Base-by-base conservation (phyloP, 2,329 filamentous ascomycete species). In the Magnaporthiopsis rhizophila region DNA sequence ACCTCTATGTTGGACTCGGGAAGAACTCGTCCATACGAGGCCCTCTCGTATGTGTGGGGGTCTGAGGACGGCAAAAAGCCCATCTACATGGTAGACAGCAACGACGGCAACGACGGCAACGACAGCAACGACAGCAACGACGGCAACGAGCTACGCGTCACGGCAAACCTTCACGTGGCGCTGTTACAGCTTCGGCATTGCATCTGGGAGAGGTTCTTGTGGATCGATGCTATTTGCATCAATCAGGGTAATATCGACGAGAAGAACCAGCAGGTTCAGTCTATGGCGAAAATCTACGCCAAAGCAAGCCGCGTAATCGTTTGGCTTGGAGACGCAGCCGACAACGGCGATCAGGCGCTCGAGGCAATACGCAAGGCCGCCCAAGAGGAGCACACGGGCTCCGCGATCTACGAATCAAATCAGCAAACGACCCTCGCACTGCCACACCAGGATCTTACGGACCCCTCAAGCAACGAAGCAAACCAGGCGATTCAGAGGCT, bases 21-120 rank as follows among this genome's bases (percentile, higher is more conserved):
- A 30, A 7, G 30, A 30, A 30, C 30, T 7, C 38, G 18, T 45
- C 65, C 65, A 1, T 70, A 69, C 30, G 65, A 68, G 8, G 69
- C 69, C 1, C 61, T 70, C 0, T 71, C 69, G 0, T 69, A 69
- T n/a, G 61, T 63, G 0, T 70, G 69, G 68, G 69, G 69, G 0
- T 36, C 24, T 1, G 28, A 56, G 0, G 9, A 36, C 1, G 15
- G 57, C 4, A n/a, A 30, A 0, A 45, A 45, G 0, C 5, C 15
- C 0, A 58, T 70, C 2, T 21, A 38, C 7, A 2, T 67, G 1
- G 3, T 26, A 26, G 26, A 45, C 36, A 3, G 26, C 26, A 26
- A 26, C 26, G 26, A 3, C 26, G 26, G 26, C 26, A 26, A 26
- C 26, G 3, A 45, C 36, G 36, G 36, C 2, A 57, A 66, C 21